phyloP scores from a whole-genome alignment of 805 yeast species.

The Clavispora santaluciae region DNA sequence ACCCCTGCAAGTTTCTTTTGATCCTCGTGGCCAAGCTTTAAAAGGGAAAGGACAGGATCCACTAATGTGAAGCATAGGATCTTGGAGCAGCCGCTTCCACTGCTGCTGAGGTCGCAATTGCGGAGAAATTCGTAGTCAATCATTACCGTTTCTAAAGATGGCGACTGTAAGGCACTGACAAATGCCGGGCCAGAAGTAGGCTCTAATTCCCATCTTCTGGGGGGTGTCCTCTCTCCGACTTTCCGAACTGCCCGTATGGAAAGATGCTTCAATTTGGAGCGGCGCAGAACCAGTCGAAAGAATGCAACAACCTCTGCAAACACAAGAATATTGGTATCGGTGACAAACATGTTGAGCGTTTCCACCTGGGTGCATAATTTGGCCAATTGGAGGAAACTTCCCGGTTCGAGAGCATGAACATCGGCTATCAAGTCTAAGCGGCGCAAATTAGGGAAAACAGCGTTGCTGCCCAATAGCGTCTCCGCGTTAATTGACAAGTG shows the following conservation, averaged over 20 bases:
- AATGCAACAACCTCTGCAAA: conserved; percentile 10
- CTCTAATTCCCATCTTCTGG: neutral
- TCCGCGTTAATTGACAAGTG: conserved; percentile 15
- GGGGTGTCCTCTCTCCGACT: neutral
- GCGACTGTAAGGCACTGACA: conserved; percentile 3
- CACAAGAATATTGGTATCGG: conserved; percentile 10
- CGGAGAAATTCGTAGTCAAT: conserved; percentile 12
- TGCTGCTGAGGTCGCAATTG: neutral
- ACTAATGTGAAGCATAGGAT: conserved; percentile 14
- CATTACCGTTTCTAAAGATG: conserved; percentile 8
- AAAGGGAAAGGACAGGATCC: conserved; percentile 18
- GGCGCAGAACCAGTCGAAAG: conserved; percentile 1
- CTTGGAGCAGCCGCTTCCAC: neutral
- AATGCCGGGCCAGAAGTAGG: conserved; percentile 1
- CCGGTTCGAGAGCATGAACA: conserved; percentile 12
- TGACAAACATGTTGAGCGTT: conserved; percentile 15
- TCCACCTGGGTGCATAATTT: neutral
- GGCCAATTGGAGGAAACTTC: conserved; percentile 2
- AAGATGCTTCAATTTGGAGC: neutral
- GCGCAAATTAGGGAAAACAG: conserved; percentile 3
- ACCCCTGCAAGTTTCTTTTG: neutral
- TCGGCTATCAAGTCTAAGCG: conserved; percentile 20
- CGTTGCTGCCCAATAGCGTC: conserved; percentile 10
- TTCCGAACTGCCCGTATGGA: conserved; percentile 7
- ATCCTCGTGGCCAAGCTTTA: neutral